Base-by-base conservation (phyloP, 495 filamentous ascomycete genomes). In the Trichoderma reesei region DNA sequence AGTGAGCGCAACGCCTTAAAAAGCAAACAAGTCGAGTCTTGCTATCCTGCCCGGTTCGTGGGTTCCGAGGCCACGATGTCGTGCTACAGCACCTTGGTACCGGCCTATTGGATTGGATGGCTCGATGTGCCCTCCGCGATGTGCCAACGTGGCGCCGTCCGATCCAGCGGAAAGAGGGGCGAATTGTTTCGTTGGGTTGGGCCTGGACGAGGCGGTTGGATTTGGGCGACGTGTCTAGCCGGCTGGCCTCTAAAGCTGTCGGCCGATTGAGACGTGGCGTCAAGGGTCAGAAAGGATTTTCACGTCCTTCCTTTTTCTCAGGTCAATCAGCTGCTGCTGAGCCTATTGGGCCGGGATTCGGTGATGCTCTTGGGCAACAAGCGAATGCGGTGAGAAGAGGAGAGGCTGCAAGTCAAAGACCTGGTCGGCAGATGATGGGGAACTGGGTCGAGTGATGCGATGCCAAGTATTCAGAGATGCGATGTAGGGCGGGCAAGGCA, bases 81-180 rank as follows among this genome's bases (percentile, higher is more conserved):
- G 37, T 39, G 37, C 37, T 4, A 39, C 37, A 4, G 10, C n/a
- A n/a, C n/a, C n/a, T n/a, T n/a, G n/a, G n/a, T n/a, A n/a, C n/a
- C n/a, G n/a, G n/a, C 37, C 10, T 39, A 39, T 39, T 39, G 37
- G 37, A 39, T 39, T 39, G 37, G 37, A 39, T 39, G 37, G 37
- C 10, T 10, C 37, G 37, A 39, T 39, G 37, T 39, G 10, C 10
- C 37, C 37, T 39, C 3, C 26, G 31, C 51, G 26, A 56, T 34
- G 14, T 34, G 51, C 51, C 51, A 56, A 56, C 51, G 51, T 56
- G 51, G 51, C 51, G 51, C 51, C 51, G 51, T 56, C 51, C 51
- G 51, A 56, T 56, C 51, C 51, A 56, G 51, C 51, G 51, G 51
- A 56, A 56, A n/a, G 51, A n/a, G 51, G 18, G 18, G 18, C 8